Percentiles rank a stretch among this genome's conserved stretches.
Evolutionary conservation across 129 eudicot species (phyloP).

Genomic region (Pulicaria dysenterica): DNA sequence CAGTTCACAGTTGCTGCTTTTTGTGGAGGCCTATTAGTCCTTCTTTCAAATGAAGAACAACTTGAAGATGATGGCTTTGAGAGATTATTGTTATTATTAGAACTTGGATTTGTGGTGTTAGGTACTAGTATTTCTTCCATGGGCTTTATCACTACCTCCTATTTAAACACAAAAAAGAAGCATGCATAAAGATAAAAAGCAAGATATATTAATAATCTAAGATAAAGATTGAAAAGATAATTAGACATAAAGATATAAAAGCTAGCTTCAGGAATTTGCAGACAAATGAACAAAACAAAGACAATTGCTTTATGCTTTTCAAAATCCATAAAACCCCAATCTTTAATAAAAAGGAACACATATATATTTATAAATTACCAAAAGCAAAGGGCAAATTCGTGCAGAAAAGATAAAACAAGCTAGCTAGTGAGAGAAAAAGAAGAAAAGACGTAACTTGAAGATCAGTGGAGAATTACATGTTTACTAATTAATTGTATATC

Average conservation of each 20-base stretch:
- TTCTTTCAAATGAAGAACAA: slow-evolving; percentile 61
- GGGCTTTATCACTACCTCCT: slow-evolving; percentile 62
- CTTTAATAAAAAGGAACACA: slow-evolving; percentile 33
- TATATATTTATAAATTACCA: slow-evolving; percentile 16
- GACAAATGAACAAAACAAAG: slow-evolving; percentile 48
- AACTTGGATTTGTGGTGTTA: slow-evolving; percentile 36
- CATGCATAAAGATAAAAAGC: slow-evolving; percentile 17
- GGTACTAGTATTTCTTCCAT: slow-evolving; percentile 61
- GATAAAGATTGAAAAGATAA: slow-evolving; percentile 27
- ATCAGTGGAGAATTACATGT: slow-evolving; percentile 35
- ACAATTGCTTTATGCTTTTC: slow-evolving; percentile 41
- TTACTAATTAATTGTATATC: slow-evolving; percentile 9
- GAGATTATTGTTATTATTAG: slow-evolving; percentile 10
- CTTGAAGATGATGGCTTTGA: slow-evolving; percentile 42
- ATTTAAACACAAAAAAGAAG: slow-evolving; percentile 30
- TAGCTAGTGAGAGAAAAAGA: slow-evolving; percentile 36
- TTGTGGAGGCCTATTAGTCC: slow-evolving; percentile 45
- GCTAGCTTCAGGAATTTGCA: slow-evolving; percentile 37
- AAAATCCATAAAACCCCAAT: slow-evolving; percentile 38
- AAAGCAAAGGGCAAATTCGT: slow-evolving; percentile 41
- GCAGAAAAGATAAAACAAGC: slow-evolving; percentile 18
- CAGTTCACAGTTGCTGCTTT: slow-evolving; percentile 69
- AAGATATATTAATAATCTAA: slow-evolving; percentile 7
- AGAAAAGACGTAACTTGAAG: slow-evolving; percentile 37
- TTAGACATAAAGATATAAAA: slow-evolving; percentile 33